phyloP scores from a whole-genome alignment of 2,329 filamentous ascomycete genomes.

The Aureobasidium pullulans region DNA sequence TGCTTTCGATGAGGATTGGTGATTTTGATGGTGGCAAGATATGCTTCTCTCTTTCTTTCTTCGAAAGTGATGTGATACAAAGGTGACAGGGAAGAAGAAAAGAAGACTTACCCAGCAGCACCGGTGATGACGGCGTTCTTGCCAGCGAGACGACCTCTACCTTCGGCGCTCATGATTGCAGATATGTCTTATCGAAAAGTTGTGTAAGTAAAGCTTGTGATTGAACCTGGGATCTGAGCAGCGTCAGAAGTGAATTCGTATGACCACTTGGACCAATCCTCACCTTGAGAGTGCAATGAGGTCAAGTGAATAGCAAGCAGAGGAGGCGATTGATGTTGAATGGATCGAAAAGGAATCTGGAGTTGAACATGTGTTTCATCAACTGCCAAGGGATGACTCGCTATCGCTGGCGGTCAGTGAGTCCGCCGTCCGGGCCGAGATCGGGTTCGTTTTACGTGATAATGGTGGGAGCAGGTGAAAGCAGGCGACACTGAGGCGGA shows the following conservation, averaged over 20 bases:
- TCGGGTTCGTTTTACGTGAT: conserved; percentile 8
- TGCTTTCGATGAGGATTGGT: neutral
- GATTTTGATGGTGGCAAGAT: neutral
- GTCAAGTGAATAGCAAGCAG: neutral
- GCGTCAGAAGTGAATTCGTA: neutral
- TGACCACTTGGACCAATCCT: neutral
- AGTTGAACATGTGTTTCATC: conserved; percentile 10
- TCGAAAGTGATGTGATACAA: neutral
- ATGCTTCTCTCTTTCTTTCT: neutral
- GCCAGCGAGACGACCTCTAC: conserved; percentile 47
- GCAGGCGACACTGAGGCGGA: neutral
- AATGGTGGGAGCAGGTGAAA: neutral
- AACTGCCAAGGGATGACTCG: conserved; percentile 4
- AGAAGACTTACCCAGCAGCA: conserved; percentile 63
- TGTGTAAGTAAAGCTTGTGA: neutral
- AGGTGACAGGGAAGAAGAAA: neutral
- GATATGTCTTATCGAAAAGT: neutral
- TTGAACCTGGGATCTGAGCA: neutral
- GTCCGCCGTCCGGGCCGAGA: conserved; percentile 4
- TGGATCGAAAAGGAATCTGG: conserved; percentile 6
- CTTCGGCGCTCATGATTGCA: conserved; percentile 11
- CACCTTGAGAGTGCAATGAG: neutral
- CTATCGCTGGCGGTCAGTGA: conserved; percentile 12
- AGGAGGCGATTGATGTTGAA: conserved; percentile 1
- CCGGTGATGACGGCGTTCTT: conserved; percentile 75